Percentiles rank a stretch among this genome's conserved stretches.
Conservation (phyloP, 176 grass and related monocot species). For the Aegilops speltoides region DNA sequence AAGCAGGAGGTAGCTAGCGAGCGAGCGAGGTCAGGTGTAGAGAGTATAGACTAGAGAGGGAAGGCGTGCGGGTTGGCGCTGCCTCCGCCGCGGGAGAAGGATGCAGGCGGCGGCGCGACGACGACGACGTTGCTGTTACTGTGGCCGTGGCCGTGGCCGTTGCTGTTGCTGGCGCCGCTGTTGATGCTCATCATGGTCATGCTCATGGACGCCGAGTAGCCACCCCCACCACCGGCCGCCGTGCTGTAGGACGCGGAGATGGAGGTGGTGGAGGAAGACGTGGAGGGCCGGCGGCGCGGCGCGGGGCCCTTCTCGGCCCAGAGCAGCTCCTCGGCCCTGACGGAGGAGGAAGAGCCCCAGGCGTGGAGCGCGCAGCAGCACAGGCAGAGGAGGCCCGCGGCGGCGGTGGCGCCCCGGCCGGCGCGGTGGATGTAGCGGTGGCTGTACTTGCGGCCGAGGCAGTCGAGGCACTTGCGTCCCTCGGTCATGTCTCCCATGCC, state of each 20-base stretch:
- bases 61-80: conserved; percentile 28
- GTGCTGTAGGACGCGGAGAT: conserved; percentile 18
- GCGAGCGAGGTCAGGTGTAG: too few relatives aligned
- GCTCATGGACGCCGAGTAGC: conserved; percentile 28
- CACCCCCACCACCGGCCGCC: neutral
- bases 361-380: conserved; percentile 2
- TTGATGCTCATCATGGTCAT: conserved; percentile 39
- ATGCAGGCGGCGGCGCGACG: neutral
- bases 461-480: conserved; percentile 70
- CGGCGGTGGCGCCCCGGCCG: neutral
- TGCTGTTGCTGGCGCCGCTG: neutral
- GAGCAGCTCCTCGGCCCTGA: conserved; percentile 56
- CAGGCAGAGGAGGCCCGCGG: conserved; percentile 7
- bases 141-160: neutral
- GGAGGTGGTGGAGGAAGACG: neutral
- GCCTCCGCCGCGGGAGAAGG: conserved; percentile 9
- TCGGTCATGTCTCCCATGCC: conserved; percentile 72
- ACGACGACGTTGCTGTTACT: neutral
- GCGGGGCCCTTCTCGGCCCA: conserved; percentile 70
- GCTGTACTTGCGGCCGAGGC: conserved; percentile 61
- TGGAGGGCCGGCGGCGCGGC: neutral
- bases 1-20: too few relatives aligned
- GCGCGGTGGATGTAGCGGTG: conserved; percentile 65
- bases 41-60: conserved; percentile 23
- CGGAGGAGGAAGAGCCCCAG: conserved; percentile 6